phyloP scores from a whole-genome alignment of 2,329 filamentous ascomycete genomes.

The Dryadomyces quercivorus region DNA sequence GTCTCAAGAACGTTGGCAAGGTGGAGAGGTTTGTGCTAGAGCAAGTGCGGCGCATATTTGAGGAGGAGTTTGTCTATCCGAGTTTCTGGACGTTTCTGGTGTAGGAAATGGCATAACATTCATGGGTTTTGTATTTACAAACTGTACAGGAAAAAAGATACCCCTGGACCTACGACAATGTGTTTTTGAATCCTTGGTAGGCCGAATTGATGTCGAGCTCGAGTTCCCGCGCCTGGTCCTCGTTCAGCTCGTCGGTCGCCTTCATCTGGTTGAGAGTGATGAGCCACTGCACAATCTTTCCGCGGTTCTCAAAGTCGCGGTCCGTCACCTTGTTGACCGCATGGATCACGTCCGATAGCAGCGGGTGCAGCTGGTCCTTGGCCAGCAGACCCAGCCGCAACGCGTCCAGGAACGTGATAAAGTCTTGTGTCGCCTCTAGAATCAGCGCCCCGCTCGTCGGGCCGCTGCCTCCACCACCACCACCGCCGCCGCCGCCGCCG shows the following conservation, averaged over 20 bases:
- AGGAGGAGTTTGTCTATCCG: conserved; percentile 96
- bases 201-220: conserved; percentile 90
- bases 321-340: conserved; percentile 96
- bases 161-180: conserved; percentile 33
- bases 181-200: conserved; percentile 86
- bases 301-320: conserved; percentile 84
- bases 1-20: conserved; percentile 95
- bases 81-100: conserved; percentile 98
- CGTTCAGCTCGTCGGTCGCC: conserved; percentile 77
- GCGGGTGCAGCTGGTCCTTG: conserved; percentile 91
- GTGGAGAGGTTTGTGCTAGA: conserved; percentile 96
- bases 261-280: conserved; percentile 98
- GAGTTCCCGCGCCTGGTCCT: conserved; percentile 78
- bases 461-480: conserved; percentile 27
- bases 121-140: not conserved
- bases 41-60: conserved; percentile 92
- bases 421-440: conserved; percentile 87
- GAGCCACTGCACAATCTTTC: conserved; percentile 97
- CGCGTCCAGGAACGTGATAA: conserved; percentile 95
- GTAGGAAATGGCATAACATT: conserved; percentile 23
- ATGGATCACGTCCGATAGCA: conserved; percentile 91
- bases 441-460: conserved; percentile 55
- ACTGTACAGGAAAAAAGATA: not conserved
- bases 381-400: conserved; percentile 83
- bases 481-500: conserved; percentile 37